These are phyloP conservation scores for Rhizopus microsporus DNA, from an alignment of 371 early-diverging fungal genomes.

Conservation along the genomic window DNA sequence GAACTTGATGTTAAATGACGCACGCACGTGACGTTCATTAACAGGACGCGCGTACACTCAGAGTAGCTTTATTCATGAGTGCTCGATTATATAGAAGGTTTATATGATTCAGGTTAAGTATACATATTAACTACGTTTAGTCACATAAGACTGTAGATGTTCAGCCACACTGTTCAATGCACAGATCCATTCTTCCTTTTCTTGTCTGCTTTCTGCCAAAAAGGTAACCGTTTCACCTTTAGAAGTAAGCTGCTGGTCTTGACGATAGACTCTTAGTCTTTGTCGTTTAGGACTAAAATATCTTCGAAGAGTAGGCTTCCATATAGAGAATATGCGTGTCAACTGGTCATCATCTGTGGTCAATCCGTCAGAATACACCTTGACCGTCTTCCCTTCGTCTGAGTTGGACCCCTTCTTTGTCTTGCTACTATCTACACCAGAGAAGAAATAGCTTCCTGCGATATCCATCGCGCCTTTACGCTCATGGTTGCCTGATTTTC, in stretches of 20 bases:
- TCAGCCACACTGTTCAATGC: slow-evolving; percentile 45
- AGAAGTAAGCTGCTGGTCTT: slow-evolving; percentile 23
- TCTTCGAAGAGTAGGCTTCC: slow-evolving; percentile 47
- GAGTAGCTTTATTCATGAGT: too few relatives aligned
- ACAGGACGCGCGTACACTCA: too few relatives aligned
- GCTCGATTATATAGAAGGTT: too few relatives aligned
- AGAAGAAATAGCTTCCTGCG: slow-evolving; percentile 56
- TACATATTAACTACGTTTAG: too few relatives aligned
- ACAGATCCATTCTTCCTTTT: slow-evolving; percentile 53
- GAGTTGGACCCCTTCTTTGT: slow-evolving; percentile 18
- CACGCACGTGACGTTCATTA: too few relatives aligned
- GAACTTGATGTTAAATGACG: too few relatives aligned
- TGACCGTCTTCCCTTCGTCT: slow-evolving; percentile 27
- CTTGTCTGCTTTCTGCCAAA: slow-evolving; percentile 36
- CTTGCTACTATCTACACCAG: slow-evolving; percentile 42
- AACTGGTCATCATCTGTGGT: slow-evolving; percentile 48
- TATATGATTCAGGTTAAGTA: too few relatives aligned
- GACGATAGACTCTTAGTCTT: slow-evolving; percentile 28
- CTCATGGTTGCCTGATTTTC: slow-evolving; percentile 40
- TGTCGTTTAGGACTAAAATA: slow-evolving; percentile 39
- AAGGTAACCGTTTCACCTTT: slow-evolving; percentile 37
- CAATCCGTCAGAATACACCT: slow-evolving; percentile 47
- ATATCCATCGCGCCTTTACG: slow-evolving; percentile 47
- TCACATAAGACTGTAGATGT: slow-evolving; percentile 1
- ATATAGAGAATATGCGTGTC: slow-evolving; percentile 60